Conservation (phyloP, 768 basidiomycete genomes). For the Panaeolus papilionaceus region DNA sequence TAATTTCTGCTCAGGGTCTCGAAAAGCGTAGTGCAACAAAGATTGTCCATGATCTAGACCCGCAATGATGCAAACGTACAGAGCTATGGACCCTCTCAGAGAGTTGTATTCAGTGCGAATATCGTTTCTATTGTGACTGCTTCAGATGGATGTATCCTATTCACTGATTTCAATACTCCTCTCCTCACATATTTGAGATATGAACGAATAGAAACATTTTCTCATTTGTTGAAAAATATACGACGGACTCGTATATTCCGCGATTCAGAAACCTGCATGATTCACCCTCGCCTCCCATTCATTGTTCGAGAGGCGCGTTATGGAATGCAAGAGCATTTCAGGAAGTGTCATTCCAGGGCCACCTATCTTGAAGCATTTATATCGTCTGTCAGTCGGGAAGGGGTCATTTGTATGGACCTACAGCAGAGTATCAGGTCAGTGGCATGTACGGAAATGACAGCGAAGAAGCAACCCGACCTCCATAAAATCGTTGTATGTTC, state of each 20-base stretch:
- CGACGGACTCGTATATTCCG: no score
- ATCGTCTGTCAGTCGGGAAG: neutral
- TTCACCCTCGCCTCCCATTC: neutral
- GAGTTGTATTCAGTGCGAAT: no score
- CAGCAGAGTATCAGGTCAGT: neutral
- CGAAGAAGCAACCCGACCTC: neutral
- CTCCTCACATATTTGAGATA: no score
- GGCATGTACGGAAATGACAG: neutral
- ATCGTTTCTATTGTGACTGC: no score
- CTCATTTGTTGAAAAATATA: no score
- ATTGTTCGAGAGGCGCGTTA: neutral
- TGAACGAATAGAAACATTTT: no score
- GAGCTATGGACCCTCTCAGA: no score
- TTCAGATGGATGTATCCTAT: no score
- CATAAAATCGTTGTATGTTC: neutral
- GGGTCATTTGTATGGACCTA: neutral
- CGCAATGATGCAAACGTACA: no score
- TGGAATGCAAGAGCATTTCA: neutral
- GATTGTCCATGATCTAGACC: neutral
- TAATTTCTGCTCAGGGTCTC: neutral
- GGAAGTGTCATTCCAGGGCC: neutral
- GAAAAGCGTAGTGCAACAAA: neutral
- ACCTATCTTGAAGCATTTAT: slow-evolving; percentile 8
- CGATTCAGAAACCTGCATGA: neutral
- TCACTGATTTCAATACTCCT: no score